Evolutionary conservation across 2,329 filamentous ascomycete species (phyloP), one percentile per base, ranked within the genome.

Genomic region (Zymoseptoria brevis): DNA sequence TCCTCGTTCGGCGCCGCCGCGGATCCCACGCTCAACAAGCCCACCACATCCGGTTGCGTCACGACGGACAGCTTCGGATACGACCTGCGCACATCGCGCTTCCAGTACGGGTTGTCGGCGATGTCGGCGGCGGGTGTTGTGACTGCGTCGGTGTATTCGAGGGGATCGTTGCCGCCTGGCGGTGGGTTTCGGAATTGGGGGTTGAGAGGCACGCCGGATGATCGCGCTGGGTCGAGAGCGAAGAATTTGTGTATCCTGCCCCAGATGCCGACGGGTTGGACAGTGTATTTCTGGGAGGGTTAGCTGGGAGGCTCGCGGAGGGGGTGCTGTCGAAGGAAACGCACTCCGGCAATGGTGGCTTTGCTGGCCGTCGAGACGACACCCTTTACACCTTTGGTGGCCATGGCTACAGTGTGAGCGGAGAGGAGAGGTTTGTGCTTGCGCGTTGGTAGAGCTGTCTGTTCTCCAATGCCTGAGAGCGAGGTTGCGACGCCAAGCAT

Each of bases 101-200:
- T 95, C 90, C 91, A 99, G 80, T 96, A 96, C 45, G 90, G 85
- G 78, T 96, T 96, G 75, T 93, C 89, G 69, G 90, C 90, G 69
- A 96, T 86, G 74, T 96, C 90, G 66, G 83, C 89, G 1, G 90
- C 89, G n/a, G 90, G 90, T 0, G 87, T 60, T 13, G 90, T 95
- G 60, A 93, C 88, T 21, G 89, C 89, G 73, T 96, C 90, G 74
- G 89, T 84, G 79, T 93, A 94, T 60, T 75, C 75, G 59, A 82
- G 77, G 41, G 90, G 89, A 69, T 90, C 86, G 69, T 84, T 79
- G 66, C 79, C 81, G 65, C 88, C 90, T 8, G 88, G 94, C 54
- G 92, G 77, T 61, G 94, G 94, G 77, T 89, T 87, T 69, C 94
- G 92, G 83, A 84, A 96, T 79, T 92, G 87, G 49, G 91, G 86